phyloP scores from a whole-genome alignment of 164 flowering plant genomes.

The Warburgia ugandensis region DNA sequence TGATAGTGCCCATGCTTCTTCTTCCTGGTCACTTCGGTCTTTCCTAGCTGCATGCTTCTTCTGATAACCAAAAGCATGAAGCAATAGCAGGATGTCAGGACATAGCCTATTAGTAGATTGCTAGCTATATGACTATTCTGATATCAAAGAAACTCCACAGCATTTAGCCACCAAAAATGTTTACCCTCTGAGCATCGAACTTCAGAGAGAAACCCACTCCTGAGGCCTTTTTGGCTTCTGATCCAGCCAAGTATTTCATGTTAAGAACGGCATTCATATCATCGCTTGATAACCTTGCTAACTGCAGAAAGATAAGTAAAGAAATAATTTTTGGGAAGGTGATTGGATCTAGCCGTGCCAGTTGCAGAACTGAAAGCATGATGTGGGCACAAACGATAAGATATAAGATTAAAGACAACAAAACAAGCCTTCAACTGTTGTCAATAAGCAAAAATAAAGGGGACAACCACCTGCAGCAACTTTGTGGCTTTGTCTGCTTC shows the following conservation, averaged over 20 bases:
- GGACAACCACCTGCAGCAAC: constrained; percentile 70
- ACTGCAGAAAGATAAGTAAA: constrained; percentile 27
- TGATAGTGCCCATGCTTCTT: constrained; percentile 80
- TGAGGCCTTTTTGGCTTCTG: constrained; percentile 56
- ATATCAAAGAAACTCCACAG: neutral
- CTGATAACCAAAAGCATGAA: constrained; percentile 24
- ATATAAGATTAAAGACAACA: no score
- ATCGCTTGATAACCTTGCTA: constrained; percentile 66
- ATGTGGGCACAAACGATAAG: no score
- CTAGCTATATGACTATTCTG: neutral
- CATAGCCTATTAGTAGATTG: neutral
- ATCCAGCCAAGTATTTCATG: constrained; percentile 64
- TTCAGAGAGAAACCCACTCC: constrained; percentile 67
- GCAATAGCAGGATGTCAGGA: neutral
- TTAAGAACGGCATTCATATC: constrained; percentile 83
- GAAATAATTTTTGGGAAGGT: no score
- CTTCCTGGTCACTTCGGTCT: constrained; percentile 68
- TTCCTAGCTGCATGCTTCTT: constrained; percentile 72
- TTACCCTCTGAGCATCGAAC: constrained; percentile 84
- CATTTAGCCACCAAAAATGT: neutral
- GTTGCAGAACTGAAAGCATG: no score
- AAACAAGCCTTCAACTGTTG: no score
- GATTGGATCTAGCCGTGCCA: no score
- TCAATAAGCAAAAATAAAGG: constrained; percentile 1
- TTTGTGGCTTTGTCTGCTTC: constrained; percentile 91